Evolutionary conservation across 805 yeast genomes (phyloP), one percentile per base, ranked within the genome.

Genomic region (Kurtzmaniella cleridarum): DNA sequence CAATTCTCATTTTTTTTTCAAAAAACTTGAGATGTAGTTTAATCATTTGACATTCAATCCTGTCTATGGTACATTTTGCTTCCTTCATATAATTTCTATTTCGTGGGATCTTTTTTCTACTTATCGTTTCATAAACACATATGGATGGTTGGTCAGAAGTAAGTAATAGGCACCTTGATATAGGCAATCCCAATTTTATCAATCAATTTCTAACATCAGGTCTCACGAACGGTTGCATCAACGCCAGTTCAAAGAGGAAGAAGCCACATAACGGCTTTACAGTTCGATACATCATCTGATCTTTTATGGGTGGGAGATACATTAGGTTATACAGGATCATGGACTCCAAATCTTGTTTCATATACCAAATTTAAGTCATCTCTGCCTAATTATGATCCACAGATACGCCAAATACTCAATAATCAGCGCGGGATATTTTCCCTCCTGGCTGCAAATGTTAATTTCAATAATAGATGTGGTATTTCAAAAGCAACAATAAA

Each of bases 301-400:
- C 64, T 93, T 33, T 55, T 90, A 2, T 91, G 98, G 98, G 71
- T 81, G 1, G 95, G 95, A 13, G 93, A 86, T 54, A 57, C 76
- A 1, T 70, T 66, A 29, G 85, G 90, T 3, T 55, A 51, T 45
- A 49, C 69, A 5, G 46, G 59, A 9, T 62, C 69, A n/a, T 62
- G 52, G 43, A 49, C 65, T 2, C 55, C 63, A 18, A 27, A 50
- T 34, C 27, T 43, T 26, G 41, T 46, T 12, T 63, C 71, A 2
- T 68, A 68, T 45, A 62, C 72, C 24, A 55, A 55, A 40, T 67
- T 63, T 53, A 54, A 54, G 42, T 46, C 63, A 3, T 46, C 57
- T 32, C 37, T 35, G 14, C 28, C 20, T 7, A 36, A 42, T n/a
- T 32, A 23, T 29, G 41, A 46, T n/a, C 56, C 69, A 3, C 24